phyloP scores from a whole-genome alignment of 208 protist genomes.

The Acanthamoeba pearcei region DNA sequence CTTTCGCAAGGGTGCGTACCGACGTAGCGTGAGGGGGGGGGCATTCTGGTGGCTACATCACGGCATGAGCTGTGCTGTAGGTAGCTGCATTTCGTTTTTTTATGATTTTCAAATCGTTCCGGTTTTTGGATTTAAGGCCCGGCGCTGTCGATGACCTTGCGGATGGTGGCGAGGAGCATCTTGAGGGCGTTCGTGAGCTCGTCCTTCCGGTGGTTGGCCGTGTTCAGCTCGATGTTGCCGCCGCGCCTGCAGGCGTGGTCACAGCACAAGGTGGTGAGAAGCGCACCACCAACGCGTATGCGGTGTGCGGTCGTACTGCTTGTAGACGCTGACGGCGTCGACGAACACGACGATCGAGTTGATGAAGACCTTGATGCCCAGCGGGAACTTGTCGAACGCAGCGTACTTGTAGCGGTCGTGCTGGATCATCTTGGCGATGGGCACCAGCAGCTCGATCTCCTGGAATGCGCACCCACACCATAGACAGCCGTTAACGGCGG shows the following conservation, averaged over 20 bases:
- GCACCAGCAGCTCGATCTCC: slow-evolving; percentile 69
- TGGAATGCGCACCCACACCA: background rate
- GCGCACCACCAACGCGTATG: background rate
- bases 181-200: slow-evolving; percentile 60
- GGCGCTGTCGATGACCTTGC: slow-evolving; percentile 45
- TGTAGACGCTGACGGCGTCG: slow-evolving; percentile 68
- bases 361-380: slow-evolving; percentile 62
- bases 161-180: slow-evolving; percentile 71
- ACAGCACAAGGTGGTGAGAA: too few species aligned
- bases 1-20: too few species aligned
- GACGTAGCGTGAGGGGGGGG: too few species aligned
- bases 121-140: background rate
- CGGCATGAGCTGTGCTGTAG: too few species aligned
- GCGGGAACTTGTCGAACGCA: slow-evolving; percentile 54
- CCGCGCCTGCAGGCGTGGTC: background rate
- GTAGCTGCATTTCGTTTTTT: too few species aligned
- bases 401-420: slow-evolving; percentile 13
- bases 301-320: background rate
- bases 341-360: slow-evolving; percentile 57
- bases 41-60: too few species aligned
- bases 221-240: background rate
- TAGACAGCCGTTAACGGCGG: too few species aligned
- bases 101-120: too few species aligned
- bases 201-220: slow-evolving; percentile 56
- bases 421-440: slow-evolving; percentile 73